These are phyloP conservation scores for Linnemannia exigua DNA, from an alignment of 192 early-diverging fungal genomes.

Conservation along the genomic window DNA sequence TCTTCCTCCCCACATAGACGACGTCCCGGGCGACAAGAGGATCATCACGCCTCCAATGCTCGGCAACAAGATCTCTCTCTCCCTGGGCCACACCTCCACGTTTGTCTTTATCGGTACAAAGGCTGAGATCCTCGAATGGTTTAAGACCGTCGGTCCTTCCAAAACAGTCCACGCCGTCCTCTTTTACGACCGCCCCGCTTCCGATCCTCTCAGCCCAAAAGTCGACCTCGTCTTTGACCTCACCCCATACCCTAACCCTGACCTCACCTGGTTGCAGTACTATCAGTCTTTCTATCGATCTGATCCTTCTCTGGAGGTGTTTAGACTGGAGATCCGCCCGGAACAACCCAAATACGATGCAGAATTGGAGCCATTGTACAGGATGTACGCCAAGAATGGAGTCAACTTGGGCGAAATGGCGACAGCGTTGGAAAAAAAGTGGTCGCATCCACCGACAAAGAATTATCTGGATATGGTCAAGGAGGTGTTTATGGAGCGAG, in stretches of 20 bases:
- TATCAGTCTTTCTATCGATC: constrained; percentile 58
- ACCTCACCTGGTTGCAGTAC: constrained; percentile 56
- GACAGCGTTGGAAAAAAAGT: constrained; percentile 58
- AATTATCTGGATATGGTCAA: constrained; percentile 54
- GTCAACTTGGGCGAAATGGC: constrained; percentile 58
- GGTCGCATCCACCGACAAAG: constrained; percentile 53
- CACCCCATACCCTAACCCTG: constrained; percentile 58
- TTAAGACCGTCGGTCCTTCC: constrained; percentile 49
- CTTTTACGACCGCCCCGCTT: constrained; percentile 43
- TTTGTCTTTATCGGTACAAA: constrained; percentile 66
- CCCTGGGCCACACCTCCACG: constrained; percentile 56
- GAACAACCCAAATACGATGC: constrained; percentile 60
- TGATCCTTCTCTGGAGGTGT: constrained; percentile 50
- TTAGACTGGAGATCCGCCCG: constrained; percentile 62
- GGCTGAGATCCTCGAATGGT: constrained; percentile 63
- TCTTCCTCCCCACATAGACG: constrained; percentile 12
- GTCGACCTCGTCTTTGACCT: constrained; percentile 65
- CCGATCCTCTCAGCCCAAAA: constrained; percentile 44
- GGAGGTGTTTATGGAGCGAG: constrained; percentile 49
- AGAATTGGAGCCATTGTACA: constrained; percentile 50
- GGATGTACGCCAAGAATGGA: constrained; percentile 60
- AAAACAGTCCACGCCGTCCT: constrained; percentile 50
- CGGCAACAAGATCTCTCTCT: constrained; percentile 59
- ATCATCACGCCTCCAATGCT: constrained; percentile 63
- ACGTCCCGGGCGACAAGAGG: constrained; percentile 50